Conservation (phyloP, 2,329 filamentous ascomycete species). For the Colletotrichum sp. region DNA sequence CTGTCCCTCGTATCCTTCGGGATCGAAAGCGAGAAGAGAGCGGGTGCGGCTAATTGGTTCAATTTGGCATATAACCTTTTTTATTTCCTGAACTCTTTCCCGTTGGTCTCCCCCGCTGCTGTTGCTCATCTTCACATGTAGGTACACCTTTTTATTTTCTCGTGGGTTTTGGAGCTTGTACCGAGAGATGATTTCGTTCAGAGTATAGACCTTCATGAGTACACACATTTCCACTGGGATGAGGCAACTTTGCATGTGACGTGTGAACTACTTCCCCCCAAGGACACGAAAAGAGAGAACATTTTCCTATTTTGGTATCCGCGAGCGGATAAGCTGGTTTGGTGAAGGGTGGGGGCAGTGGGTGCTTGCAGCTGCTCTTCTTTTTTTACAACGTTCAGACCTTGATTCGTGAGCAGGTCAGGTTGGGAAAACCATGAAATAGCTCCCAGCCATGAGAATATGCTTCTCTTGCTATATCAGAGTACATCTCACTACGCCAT, state of each 20-base stretch:
- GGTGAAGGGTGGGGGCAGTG: neutral
- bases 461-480: neutral
- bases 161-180: neutral
- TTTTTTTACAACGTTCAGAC: neutral
- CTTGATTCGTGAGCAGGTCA: neutral
- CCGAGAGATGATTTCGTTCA: neutral
- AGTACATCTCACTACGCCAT: neutral
- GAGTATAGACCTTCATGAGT: neutral
- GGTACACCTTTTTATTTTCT: neutral
- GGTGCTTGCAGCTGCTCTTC: neutral
- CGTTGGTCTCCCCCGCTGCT: neutral
- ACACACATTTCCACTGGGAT: neutral
- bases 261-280: neutral
- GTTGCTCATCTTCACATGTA: neutral
- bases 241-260: neutral
- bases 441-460: neutral
- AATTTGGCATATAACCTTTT: slow-evolving; percentile 3
- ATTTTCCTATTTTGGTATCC: neutral
- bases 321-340: neutral
- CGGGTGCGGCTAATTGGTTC: neutral
- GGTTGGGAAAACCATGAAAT: neutral
- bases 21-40: neutral
- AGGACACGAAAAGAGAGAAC: neutral
- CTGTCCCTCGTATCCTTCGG: neutral
- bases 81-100: neutral